Base-by-base conservation (phyloP, 2,329 filamentous ascomycete genomes). In the Anthostomella pinea region DNA sequence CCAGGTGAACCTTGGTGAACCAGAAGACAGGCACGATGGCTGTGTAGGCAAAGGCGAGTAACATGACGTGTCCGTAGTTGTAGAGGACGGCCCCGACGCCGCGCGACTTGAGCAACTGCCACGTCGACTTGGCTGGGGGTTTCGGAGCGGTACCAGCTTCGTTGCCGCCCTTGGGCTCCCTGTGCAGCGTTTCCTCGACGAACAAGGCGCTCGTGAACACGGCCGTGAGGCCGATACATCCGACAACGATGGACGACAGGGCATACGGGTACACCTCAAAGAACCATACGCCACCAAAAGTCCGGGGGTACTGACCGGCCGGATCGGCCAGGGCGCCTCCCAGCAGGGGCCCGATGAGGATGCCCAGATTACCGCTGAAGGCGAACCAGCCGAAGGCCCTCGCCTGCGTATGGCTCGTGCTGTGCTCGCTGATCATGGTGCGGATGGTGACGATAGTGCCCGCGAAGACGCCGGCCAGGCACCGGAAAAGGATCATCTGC, bases 321-420 rank as follows among this genome's bases (percentile, higher is more conserved):
- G 86, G 87, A 21, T 85, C 73, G 8, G 84, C 81, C 1, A 93
- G 69, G 1, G 67, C 69, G 34, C 85, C 87, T 26, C 85, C 85
- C 14, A 88, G 54, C 7, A 87, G 52, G 3, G 85, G 84, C 0
- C 86, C 87, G 2, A 87, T 19, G 39, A 87, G 79, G 28, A 91
- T 79, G 4, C 87, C 87, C 7, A 90, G 15, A 47, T 91, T 91
- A 4, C 79, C 79, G 0, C 75, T 69, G 54, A 91, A 87, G 8
- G 85, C 83, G 55, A 90, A 90, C 68, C 79, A 85, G 53, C 81
- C 81, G 54, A 90, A 93, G 0, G 82, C 79, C 18, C 72, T 66
- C 0, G 86, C 85, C 60, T 90, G 85, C 0, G 81, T 89, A 44
- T 75, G 72, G 5, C 74, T 64, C 0, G 81, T 85, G 58, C 79